Base-by-base conservation (phyloP, 768 basidiomycete species). In the Naganishia vaughanmartiniae region DNA sequence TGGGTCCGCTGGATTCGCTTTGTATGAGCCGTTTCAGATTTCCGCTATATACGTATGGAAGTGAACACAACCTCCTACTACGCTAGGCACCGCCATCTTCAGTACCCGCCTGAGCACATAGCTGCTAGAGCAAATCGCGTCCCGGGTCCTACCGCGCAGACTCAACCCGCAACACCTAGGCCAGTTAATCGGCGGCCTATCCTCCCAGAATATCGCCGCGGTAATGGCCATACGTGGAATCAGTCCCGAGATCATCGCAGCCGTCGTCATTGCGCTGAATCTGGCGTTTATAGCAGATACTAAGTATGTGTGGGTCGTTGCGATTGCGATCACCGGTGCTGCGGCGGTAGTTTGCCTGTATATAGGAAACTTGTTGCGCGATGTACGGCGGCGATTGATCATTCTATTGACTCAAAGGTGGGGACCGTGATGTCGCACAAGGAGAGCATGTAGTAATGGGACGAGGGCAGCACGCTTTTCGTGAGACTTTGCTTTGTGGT, bases 311-410 rank as follows among this genome's bases (percentile, higher is more conserved):
- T 63, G 58, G 58, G 28, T 63, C n/a, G 34, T 63, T 28, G 15
- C 54, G 21, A 9, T n/a, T 39, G 60, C 39, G 15, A n/a, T 39
- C 15, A 33, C 58, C 11, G 58, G 14, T 12, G n/a, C 30, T 21
- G 58, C 19, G 12, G 42, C 48, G 1, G 24, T 48, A 0, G n/a
- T 46, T 19, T 65, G 63, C 26, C 24, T 30, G n/a, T 65, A 26
- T n/a, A 65, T 65, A 4, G 45, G n/a, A 21, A 53, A 65, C 45
- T 24, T 46, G 3, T 30, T 14, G 39, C n/a, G 34, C 3, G 45
- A 65, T 48, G 48, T 26, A 65, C 63, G 11, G 12, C 14, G 24
- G 21, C 11, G 63, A 65, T 65, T 48, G 63, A 65, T 42, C 45
- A 46, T 65, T 45, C 63, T n/a, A 45, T 65, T 4, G 63, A 65